phyloP scores from a whole-genome alignment of 1,284 basidiomycete species.

The Lentinula novae-zelandiae region DNA sequence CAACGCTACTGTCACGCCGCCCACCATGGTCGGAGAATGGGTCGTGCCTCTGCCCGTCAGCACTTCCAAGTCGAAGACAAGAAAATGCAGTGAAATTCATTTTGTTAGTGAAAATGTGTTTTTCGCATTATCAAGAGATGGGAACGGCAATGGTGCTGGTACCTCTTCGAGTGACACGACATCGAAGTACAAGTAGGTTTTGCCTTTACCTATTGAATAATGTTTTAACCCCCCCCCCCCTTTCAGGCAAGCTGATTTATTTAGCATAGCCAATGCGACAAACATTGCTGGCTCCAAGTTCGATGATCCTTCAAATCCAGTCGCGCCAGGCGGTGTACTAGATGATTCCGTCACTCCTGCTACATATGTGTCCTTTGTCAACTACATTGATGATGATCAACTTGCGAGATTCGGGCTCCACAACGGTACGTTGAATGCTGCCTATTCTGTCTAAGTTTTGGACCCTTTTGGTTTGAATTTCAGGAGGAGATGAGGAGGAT shows the following conservation, averaged over 20 bases:
- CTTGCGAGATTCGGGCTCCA: constrained; percentile 63
- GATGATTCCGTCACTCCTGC: constrained; percentile 49
- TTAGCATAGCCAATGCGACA: constrained; percentile 56
- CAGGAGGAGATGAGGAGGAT: constrained; percentile 38
- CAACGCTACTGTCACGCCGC: constrained; percentile 22
- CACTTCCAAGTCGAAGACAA: constrained; percentile 45
- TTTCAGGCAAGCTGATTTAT: constrained; percentile 49
- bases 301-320: constrained; percentile 50
- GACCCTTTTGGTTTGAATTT: constrained; percentile 11
- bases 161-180: constrained; percentile 48
- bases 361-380: constrained; percentile 53
- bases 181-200: constrained; percentile 55
- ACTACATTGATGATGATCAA: constrained; percentile 46
- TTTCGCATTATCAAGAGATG: constrained; percentile 58
- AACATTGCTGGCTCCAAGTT: constrained; percentile 59
- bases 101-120: constrained; percentile 52
- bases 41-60: constrained; percentile 58
- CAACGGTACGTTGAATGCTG: constrained; percentile 32
- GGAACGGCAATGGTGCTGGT: constrained; percentile 58
- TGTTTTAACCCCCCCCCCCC: not conserved
- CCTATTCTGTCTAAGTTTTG: not conserved
- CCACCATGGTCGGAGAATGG: constrained; percentile 52
- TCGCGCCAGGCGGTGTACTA: constrained; percentile 49
- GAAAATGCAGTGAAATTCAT: constrained; percentile 54
- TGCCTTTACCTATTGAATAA: not conserved